Base-by-base conservation (phyloP, 129 eudicot genomes). In the Pittosporum tobira region DNA sequence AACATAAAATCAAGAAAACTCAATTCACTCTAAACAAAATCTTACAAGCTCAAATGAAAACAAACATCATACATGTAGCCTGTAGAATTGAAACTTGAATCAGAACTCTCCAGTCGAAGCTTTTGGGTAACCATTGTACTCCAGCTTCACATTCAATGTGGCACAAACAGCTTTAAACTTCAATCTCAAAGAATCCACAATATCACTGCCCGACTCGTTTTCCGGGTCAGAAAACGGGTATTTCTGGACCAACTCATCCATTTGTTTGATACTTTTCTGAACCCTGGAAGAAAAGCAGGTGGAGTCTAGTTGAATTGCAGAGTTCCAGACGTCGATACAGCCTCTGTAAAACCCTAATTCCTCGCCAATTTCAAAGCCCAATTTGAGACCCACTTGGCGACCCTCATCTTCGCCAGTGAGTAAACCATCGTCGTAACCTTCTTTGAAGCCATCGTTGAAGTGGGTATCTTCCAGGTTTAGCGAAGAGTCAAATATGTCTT, bases 331-430 rank as follows among this genome's bases (percentile, higher is more conserved):
- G 12, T 68, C 82, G 13, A 82, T 57, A 61, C 85, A 77, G 14
- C 91, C 95, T 61, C 72, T 70, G 72, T 86, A 86, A 45, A 86
- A 81, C 48, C 95, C 95, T 37, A 86, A 66, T 63, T 86, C 95
- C 25, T 82, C 80, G 51, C 95, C 95, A 5, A 71, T n/a, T n/a
- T n/a, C n/a, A n/a, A n/a, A n/a, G n/a, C n/a, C n/a, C n/a, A n/a
- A n/a, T n/a, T n/a, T n/a, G n/a, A n/a, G n/a, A n/a, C n/a, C n/a
- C n/a, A n/a, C n/a, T n/a, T n/a, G n/a, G n/a, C n/a, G n/a, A n/a
- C n/a, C n/a, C n/a, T n/a, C n/a, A n/a, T n/a, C n/a, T n/a, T n/a
- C n/a, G n/a, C n/a, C n/a, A n/a, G n/a, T n/a, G n/a, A n/a, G n/a
- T n/a, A n/a, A n/a, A n/a, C n/a, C n/a, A n/a, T n/a, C n/a, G n/a